These are phyloP conservation scores for Nitzschia palea DNA, from an alignment of 108 stramenopile genomes.

Conservation along the genomic window DNA sequence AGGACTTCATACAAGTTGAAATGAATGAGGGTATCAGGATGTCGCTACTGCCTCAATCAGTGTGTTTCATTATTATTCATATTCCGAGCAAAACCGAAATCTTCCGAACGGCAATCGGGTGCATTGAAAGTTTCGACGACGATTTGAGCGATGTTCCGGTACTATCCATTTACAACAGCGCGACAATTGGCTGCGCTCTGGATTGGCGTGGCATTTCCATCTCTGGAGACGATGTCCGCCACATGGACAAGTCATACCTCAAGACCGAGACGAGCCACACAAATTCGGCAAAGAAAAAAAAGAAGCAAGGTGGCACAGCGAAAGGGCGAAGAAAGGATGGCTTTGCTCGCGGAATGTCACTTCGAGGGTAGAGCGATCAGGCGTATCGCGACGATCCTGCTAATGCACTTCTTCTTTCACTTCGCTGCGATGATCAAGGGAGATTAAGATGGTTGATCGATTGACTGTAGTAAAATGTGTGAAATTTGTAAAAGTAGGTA, in stretches of 20 bases:
- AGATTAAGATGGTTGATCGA: too few species aligned
- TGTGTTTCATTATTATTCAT: neutral
- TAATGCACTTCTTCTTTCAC: too few species aligned
- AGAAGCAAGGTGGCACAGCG: slow-evolving; percentile 6
- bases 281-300: slow-evolving; percentile 18
- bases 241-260: neutral
- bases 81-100: slow-evolving; percentile 8
- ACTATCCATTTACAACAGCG: neutral
- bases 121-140: neutral
- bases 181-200: slow-evolving; percentile 11
- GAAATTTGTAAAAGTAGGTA: too few species aligned
- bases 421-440: too few species aligned
- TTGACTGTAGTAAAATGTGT: too few species aligned
- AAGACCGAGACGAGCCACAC: slow-evolving; percentile 1
- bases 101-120: neutral
- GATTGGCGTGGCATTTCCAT: slow-evolving; percentile 13
- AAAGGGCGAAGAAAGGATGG: slow-evolving; percentile 22
- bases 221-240: slow-evolving; percentile 15
- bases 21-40: neutral
- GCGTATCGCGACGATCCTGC: too few species aligned
- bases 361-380: slow-evolving; percentile 30
- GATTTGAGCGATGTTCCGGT: slow-evolving; percentile 2
- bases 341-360: slow-evolving; percentile 32
- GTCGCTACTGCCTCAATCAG: neutral
- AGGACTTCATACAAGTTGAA: slow-evolving; percentile 1